Evolutionary conservation across 768 basidiomycete species (phyloP).

Genomic region (Amanita exitialis): DNA sequence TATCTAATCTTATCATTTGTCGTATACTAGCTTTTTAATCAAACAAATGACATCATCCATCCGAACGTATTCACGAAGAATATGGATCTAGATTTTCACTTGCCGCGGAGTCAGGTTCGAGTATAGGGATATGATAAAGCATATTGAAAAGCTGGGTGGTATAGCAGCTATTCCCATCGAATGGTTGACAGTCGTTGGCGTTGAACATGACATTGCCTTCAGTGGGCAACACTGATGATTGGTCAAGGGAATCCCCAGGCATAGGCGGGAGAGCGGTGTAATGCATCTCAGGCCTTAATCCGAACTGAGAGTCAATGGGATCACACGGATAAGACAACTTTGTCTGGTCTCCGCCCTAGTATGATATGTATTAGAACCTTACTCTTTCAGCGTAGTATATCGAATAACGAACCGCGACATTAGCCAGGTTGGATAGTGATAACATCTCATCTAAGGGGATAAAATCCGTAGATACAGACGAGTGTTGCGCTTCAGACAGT

Average conservation of each 20-base stretch:
- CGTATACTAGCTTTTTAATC: neutral
- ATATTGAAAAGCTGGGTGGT: neutral
- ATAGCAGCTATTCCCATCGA: neutral
- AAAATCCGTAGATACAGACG: no score
- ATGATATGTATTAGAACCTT: neutral
- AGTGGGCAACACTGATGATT: neutral
- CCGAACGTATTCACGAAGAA: neutral
- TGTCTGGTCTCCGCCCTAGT: neutral
- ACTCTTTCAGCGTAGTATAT: neutral
- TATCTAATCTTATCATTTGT: slow-evolving; percentile 1
- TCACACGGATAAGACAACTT: neutral
- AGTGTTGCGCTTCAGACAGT: neutral
- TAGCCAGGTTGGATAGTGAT: neutral
- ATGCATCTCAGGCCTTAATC: neutral
- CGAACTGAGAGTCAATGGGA: neutral
- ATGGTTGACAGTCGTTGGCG: neutral
- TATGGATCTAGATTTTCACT: neutral
- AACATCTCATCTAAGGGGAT: neutral
- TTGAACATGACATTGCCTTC: neutral
- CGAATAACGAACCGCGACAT: neutral
- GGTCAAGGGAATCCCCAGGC: neutral
- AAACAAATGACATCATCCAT: neutral
- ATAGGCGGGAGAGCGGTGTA: neutral
- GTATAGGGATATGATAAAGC: neutral
- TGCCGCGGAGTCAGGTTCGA: neutral